phyloP scores from a whole-genome alignment of 2,329 filamentous ascomycete species.

The Xylariaceae sp. region DNA sequence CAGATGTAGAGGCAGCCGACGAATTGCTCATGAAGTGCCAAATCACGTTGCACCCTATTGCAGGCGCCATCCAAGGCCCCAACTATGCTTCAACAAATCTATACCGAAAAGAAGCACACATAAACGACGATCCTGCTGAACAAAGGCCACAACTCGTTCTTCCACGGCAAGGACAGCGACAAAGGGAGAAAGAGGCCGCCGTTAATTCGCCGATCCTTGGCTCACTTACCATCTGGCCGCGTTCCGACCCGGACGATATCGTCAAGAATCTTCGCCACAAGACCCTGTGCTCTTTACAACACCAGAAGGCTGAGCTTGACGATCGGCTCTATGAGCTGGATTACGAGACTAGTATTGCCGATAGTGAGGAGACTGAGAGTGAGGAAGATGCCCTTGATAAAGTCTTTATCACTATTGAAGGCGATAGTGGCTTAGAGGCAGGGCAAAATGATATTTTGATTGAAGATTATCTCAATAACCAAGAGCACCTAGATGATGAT shows the following conservation, averaged over 20 bases:
- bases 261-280: neutral
- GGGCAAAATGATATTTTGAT: too few species aligned
- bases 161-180: too few species aligned
- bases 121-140: conserved; percentile 40
- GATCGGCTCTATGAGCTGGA: conserved; percentile 19
- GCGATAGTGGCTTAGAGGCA: neutral
- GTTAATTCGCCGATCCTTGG: neutral
- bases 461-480: too few species aligned
- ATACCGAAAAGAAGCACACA: conserved; percentile 47
- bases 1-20: conserved; percentile 24
- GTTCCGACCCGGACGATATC: neutral
- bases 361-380: conserved; percentile 17
- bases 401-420: conserved; percentile 9
- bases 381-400: too few species aligned
- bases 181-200: too few species aligned
- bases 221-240: neutral
- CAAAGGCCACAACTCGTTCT: conserved; percentile 39
- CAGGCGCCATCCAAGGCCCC: conserved; percentile 56
- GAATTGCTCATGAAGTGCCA: conserved; percentile 37
- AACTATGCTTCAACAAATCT: conserved; percentile 45
- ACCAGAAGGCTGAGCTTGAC: conserved; percentile 22
- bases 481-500: too few species aligned
- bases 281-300: conserved; percentile 6
- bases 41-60: conserved; percentile 40
- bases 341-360: conserved; percentile 16